Base-by-base conservation (phyloP, 768 basidiomycete genomes). In the Leccinum imitatum region DNA sequence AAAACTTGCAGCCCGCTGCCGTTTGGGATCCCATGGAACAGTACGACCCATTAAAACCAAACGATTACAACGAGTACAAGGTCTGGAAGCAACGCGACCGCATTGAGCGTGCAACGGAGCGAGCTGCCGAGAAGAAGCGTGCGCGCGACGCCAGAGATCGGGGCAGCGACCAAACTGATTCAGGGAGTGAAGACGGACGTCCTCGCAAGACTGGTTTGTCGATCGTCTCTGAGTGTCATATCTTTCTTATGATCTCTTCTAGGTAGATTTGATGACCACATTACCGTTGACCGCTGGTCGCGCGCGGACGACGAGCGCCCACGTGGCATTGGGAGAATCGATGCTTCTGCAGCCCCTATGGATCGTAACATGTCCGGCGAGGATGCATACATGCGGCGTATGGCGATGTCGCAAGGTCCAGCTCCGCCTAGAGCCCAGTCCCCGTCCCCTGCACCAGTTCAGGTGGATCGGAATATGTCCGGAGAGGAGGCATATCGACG, bases 21-120 rank as follows among this genome's bases (percentile, higher is more conserved):
- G 73, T 84, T 2, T 93, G 92, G 92, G 91, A 94, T 73, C 92
- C 92, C 5, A 69, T 75, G 58, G 92, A 93, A 66, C 79, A 76
- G 30, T 95, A 95, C 69, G 93, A 95, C 63, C 89, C 91, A 2
- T 74, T 86, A 21, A 84, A 89, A 25, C 93, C 93, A 2, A 94
- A 94, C 60, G 93, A 95, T 65, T 93, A 94, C 74, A 87, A 88
- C 65, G 93, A 94, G 66, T 94, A 87, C 79, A 94, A 93, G 67
- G 65, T 84, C 11, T 93, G 87, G 86, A 87, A 87, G 64, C 84
- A 85, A 62, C 85, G 85, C 58, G 89, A 91, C 25, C 84, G 84
- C 46, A 90, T 89, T 52, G 89, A 93, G 64, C 77, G 84, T 47
- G 81, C 87, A n/a, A 66, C 73, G 15, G 84, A 87, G 63, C 81